Conservation (phyloP, 257 asterid genomes). For the Petunia axillaris region DNA sequence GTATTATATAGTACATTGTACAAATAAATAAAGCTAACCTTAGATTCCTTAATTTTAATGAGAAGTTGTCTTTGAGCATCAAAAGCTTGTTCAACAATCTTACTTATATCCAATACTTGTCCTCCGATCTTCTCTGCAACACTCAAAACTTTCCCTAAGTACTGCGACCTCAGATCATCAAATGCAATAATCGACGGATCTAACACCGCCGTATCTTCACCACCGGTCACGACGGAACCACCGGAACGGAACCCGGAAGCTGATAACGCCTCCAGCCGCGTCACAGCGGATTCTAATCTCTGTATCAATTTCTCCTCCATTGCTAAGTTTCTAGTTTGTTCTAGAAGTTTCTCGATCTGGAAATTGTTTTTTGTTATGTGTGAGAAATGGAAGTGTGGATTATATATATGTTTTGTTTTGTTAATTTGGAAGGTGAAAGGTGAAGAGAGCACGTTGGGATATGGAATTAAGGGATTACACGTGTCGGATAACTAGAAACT, state of each 20-base stretch:
- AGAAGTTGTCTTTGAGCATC: constrained; percentile 79
- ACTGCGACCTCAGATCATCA: constrained; percentile 72
- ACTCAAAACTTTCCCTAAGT: constrained; percentile 53
- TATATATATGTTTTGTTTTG: constrained; percentile 16
- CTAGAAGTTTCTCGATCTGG: constrained; percentile 23
- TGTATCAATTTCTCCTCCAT: constrained; percentile 78
- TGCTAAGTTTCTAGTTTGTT: not conserved
- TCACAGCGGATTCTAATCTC: constrained; percentile 92
- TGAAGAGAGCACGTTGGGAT: constrained; percentile 12
- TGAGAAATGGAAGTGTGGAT: not conserved
- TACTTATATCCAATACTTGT: constrained; percentile 70
- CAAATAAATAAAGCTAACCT: constrained; percentile 42
- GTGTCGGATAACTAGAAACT: constrained; percentile 38
- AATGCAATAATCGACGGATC: constrained; percentile 88
- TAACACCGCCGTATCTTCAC: constrained; percentile 50
- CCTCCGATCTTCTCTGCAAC: constrained; percentile 93
- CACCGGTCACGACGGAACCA: constrained; percentile 44
- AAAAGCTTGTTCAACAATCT: constrained; percentile 66
- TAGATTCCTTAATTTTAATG: constrained; percentile 64
- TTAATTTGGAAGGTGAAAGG: constrained; percentile 33
- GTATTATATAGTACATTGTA: too few species aligned
- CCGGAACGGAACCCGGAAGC: constrained; percentile 41
- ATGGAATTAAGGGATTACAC: constrained; percentile 37
- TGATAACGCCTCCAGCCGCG: constrained; percentile 78
- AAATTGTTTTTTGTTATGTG: too few species aligned